Conservation (phyloP, 129 eudicot species). For the Heracleum sosnowskyi region DNA sequence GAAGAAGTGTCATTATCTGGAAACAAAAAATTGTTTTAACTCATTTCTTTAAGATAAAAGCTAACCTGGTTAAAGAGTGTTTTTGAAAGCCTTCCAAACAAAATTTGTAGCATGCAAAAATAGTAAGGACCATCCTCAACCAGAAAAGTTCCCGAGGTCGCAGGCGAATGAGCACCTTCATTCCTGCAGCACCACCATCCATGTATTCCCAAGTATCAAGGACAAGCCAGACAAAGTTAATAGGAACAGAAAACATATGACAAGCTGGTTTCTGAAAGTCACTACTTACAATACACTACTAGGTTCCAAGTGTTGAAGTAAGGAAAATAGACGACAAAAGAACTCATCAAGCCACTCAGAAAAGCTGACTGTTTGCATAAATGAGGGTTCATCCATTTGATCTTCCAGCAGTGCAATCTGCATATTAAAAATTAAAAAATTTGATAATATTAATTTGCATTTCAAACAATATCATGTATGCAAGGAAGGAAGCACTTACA, state of each 20-base stretch:
- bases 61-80: constrained; percentile 80
- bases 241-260: background rate
- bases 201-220: background rate
- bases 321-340: constrained; percentile 73
- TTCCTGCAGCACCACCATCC: constrained; percentile 45
- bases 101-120: constrained; percentile 86
- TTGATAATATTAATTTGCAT: constrained; percentile 12
- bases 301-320: constrained; percentile 93
- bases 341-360: constrained; percentile 99
- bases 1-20: constrained; percentile 8
- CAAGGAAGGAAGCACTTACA: constrained; percentile 33
- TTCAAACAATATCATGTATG: background rate
- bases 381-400: constrained; percentile 39
- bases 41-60: background rate
- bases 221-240: background rate
- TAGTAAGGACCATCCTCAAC: constrained; percentile 97
- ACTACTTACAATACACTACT: constrained; percentile 76
- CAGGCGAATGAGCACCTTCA: constrained; percentile 67
- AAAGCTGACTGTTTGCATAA: constrained; percentile 55
- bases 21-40: background rate
- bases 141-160: constrained; percentile 86
- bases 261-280: constrained; percentile 3
- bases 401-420: constrained; percentile 91
- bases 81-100: constrained; percentile 84
- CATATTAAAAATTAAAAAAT: constrained; percentile 13